phyloP scores from a whole-genome alignment of 148 eudicot genomes.

The Dianthus caryophyllus region DNA sequence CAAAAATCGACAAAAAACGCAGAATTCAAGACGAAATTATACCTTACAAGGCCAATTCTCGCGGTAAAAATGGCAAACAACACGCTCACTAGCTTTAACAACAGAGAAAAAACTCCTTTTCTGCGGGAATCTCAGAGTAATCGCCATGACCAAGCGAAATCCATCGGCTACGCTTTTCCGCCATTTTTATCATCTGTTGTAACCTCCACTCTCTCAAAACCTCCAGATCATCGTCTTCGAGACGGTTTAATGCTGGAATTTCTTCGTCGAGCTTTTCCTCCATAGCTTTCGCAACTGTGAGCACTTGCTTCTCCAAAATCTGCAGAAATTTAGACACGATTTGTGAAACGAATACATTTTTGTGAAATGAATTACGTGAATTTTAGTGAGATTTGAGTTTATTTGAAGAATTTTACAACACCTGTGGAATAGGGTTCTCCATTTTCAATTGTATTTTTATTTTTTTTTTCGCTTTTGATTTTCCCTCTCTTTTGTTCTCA shows the following conservation, averaged over 20 bases:
- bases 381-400: neutral
- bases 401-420: slow-evolving; percentile 6
- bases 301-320: slow-evolving; percentile 78
- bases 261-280: slow-evolving; percentile 90
- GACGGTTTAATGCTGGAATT: slow-evolving; percentile 69
- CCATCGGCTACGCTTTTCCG: slow-evolving; percentile 87
- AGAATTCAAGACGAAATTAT: neutral
- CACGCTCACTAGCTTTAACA: slow-evolving; percentile 86
- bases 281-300: slow-evolving; percentile 80
- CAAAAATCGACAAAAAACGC: neutral
- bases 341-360: neutral
- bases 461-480: too few relatives aligned
- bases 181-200: slow-evolving; percentile 96
- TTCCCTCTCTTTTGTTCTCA: too few relatives aligned
- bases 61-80: slow-evolving; percentile 91
- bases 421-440: slow-evolving; percentile 78
- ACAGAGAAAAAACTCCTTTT: slow-evolving; percentile 78
- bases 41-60: slow-evolving; percentile 99
- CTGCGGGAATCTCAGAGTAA: slow-evolving; percentile 74
- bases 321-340: slow-evolving; percentile 20
- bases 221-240: slow-evolving; percentile 80
- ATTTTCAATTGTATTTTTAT: slow-evolving; percentile 22
- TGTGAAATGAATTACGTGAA: neutral
- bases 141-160: slow-evolving; percentile 84
- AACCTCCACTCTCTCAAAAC: slow-evolving; percentile 73